Evolutionary conservation across 495 filamentous ascomycete genomes (phyloP).

Genomic region (Annulohypoxylon moriforme): DNA sequence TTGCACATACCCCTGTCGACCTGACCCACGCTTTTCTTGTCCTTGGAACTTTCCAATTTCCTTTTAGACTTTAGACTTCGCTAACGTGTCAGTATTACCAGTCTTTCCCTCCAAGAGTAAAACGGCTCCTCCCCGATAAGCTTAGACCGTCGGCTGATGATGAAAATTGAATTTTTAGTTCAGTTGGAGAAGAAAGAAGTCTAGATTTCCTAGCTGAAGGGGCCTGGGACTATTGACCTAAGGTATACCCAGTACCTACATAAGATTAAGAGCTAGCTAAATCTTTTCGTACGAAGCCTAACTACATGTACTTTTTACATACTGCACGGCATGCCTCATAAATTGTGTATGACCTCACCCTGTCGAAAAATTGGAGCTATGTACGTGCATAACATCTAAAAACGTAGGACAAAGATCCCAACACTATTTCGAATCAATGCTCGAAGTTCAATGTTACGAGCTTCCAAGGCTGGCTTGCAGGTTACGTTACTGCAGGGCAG

Average conservation of each 20-base stretch:
- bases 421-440: neutral
- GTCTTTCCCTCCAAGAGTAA: slow-evolving; percentile 8
- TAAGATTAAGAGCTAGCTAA: neutral
- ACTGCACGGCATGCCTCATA: neutral
- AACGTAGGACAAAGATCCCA: slow-evolving; percentile 9
- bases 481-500: neutral
- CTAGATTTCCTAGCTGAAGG: slow-evolving; percentile 12
- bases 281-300: neutral
- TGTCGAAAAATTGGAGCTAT: neutral
- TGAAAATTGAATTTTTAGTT: neutral
- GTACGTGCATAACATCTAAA: neutral
- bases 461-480: neutral
- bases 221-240: neutral
- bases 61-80: slow-evolving; percentile 25
- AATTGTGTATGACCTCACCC: slow-evolving; percentile 8
- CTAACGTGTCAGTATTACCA: slow-evolving; percentile 15
- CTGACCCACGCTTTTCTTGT: slow-evolving; percentile 26
- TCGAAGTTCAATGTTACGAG: neutral
- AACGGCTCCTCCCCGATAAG: slow-evolving; percentile 3
- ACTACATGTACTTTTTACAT: neutral
- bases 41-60: slow-evolving; percentile 41
- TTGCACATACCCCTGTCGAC: slow-evolving; percentile 35
- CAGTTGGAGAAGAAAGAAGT: neutral
- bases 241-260: neutral
- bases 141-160: slow-evolving; percentile 12